Conservation (phyloP, 2,329 filamentous ascomycete species). For the Hypocreales sp. region DNA sequence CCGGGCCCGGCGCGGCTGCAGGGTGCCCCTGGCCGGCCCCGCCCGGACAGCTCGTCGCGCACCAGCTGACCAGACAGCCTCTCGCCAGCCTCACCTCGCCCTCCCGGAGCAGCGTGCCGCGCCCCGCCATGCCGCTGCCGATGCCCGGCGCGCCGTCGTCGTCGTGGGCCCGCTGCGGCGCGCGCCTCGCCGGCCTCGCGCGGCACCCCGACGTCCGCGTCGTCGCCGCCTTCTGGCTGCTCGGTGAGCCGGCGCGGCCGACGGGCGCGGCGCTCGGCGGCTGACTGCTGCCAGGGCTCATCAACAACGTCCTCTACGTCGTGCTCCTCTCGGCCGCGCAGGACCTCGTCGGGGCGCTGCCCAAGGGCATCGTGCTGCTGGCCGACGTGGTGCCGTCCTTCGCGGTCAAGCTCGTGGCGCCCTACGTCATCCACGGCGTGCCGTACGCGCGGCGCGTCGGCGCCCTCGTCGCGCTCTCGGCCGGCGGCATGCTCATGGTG, state of each 20-base stretch:
- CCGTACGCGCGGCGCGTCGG: conserved; percentile 66
- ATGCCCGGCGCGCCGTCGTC: conserved; percentile 43
- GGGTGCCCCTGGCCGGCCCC: no score
- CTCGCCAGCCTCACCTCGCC: no score
- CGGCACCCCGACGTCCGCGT: conserved; percentile 56
- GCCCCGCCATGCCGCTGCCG: no score
- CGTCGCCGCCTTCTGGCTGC: conserved; percentile 77
- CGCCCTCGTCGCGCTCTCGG: conserved; percentile 59
- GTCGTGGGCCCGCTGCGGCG: conserved; percentile 60
- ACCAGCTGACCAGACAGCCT: no score
- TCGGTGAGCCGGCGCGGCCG: conserved; percentile 44
- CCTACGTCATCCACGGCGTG: conserved; percentile 84
- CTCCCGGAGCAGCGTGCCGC: no score
- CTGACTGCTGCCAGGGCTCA: conserved; percentile 28
- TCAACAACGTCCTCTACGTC: conserved; percentile 97
- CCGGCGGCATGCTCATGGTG: conserved; percentile 77
- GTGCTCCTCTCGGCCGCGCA: conserved; percentile 91
- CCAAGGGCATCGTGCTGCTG: conserved; percentile 84
- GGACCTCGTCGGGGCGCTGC: conserved; percentile 83
- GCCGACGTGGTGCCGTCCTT: conserved; percentile 88
- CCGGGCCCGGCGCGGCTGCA: no score
- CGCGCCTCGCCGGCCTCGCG: conserved; percentile 47
- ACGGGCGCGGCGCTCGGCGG: no score
- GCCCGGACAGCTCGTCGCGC: no score
- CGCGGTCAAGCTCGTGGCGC: conserved; percentile 70